These are phyloP conservation scores for Geopyxis carbonaria DNA, from an alignment of 495 filamentous ascomycete species.

Conservation along the genomic window DNA sequence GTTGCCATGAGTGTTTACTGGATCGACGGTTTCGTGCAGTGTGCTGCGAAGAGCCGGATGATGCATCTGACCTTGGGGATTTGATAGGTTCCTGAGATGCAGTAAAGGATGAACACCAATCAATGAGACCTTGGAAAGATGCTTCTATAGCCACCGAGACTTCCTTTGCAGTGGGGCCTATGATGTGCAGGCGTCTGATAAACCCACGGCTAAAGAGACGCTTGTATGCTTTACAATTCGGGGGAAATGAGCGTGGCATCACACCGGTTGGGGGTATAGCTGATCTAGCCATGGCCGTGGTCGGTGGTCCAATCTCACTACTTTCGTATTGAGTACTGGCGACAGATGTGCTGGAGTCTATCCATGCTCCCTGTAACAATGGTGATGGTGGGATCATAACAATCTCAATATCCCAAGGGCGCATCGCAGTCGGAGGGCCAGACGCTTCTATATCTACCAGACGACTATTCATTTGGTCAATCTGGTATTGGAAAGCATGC, in stretches of 20 bases:
- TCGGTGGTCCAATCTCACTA: slow-evolving; percentile 5
- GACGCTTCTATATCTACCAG: slow-evolving; percentile 8
- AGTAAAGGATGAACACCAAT: slow-evolving; percentile 17
- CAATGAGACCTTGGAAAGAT: slow-evolving; percentile 39
- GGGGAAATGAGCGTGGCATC: slow-evolving; percentile 1
- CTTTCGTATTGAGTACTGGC: slow-evolving; percentile 16
- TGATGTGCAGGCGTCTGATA: slow-evolving; percentile 40
- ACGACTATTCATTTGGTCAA: slow-evolving; percentile 5
- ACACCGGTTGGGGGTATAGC: neutral
- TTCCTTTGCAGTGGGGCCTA: slow-evolving; percentile 40
- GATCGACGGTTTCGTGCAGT: slow-evolving; percentile 29
- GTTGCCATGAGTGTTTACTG: slow-evolving; percentile 33
- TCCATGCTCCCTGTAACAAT: slow-evolving; percentile 13
- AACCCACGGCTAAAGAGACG: slow-evolving; percentile 50
- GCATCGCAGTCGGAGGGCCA: slow-evolving; percentile 5
- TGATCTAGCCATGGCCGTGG: neutral
- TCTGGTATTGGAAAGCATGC: too few species aligned
- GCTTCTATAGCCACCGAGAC: slow-evolving; percentile 40
- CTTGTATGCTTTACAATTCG: slow-evolving; percentile 27
- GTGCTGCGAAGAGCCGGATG: slow-evolving; percentile 29
- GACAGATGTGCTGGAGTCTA: slow-evolving; percentile 1
- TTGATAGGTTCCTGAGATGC: slow-evolving; percentile 2
- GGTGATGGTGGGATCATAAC: slow-evolving; percentile 18
- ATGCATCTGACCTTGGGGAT: slow-evolving; percentile 16
- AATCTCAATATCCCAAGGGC: slow-evolving; percentile 14